A percentile compares a stretch with the other conserved stretches of the same genome.
phyloP scores from a whole-genome alignment of 352 stramenopile species.

The Paralagenidium karlingii region DNA sequence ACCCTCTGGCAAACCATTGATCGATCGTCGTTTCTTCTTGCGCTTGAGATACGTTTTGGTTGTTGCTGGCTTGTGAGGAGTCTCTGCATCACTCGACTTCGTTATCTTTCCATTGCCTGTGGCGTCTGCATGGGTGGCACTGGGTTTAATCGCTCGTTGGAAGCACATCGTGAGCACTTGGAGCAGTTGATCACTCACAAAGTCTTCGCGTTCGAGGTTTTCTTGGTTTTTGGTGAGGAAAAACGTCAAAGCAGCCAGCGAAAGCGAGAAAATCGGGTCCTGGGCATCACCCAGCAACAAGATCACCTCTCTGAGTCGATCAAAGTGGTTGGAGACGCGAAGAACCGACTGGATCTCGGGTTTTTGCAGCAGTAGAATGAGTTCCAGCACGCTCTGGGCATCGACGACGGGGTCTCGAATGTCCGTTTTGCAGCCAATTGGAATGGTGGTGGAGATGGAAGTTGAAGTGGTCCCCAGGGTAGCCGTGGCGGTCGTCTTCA shows the following conservation, averaged over 20 bases:
- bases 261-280: conserved; percentile 7
- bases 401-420: conserved; percentile 3
- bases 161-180: no score
- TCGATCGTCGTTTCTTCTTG: conserved; percentile 15
- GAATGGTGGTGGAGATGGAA: background rate
- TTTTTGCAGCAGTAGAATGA: conserved; percentile 19
- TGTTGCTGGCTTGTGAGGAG: conserved; percentile 6
- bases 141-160: no score
- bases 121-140: no score
- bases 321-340: conserved; percentile 12
- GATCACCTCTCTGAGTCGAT: conserved; percentile 21
- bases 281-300: conserved; percentile 3
- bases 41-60: conserved; percentile 41
- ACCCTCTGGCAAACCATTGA: background rate
- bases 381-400: conserved; percentile 19
- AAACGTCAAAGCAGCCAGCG: conserved; percentile 22
- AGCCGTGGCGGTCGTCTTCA: no score
- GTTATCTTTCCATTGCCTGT: no score
- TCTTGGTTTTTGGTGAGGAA: conserved; percentile 11
- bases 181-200: no score
- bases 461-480: no score
- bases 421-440: background rate
- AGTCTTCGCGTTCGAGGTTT: no score
- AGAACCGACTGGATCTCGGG: conserved; percentile 18
- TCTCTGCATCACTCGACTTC: no score